phyloP scores from a whole-genome alignment of 1,139 yeast species.

The Chernovozyma aurita region DNA sequence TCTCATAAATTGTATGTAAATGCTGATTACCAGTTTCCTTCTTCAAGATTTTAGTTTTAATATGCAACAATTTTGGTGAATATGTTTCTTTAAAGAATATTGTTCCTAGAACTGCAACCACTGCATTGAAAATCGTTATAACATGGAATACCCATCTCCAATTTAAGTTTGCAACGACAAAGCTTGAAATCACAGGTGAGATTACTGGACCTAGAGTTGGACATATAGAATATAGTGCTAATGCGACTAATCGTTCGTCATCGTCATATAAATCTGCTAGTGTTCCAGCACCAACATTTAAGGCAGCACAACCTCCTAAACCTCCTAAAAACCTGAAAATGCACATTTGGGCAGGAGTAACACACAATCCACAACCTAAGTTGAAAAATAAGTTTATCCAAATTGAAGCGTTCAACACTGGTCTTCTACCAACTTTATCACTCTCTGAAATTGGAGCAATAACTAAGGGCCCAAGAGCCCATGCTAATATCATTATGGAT shows the following conservation, averaged over 20 bases:
- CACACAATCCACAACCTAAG: slow-evolving; percentile 53
- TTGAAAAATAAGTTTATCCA: slow-evolving; percentile 50
- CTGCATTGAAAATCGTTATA: slow-evolving; percentile 38
- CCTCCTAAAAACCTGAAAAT: slow-evolving; percentile 61
- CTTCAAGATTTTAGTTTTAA: slow-evolving; percentile 28
- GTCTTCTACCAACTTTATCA: slow-evolving; percentile 45
- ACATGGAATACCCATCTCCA: slow-evolving; percentile 47
- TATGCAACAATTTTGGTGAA: slow-evolving; percentile 32
- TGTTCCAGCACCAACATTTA: slow-evolving; percentile 44
- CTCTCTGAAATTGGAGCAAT: slow-evolving; percentile 61
- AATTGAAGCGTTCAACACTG: slow-evolving; percentile 47
- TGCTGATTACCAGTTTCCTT: slow-evolving; percentile 33
- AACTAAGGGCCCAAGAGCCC: slow-evolving; percentile 59
- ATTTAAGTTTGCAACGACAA: slow-evolving; percentile 40
- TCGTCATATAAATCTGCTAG: slow-evolving; percentile 36
- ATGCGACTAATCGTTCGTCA: slow-evolving; percentile 32
- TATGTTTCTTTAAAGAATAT: slow-evolving; percentile 38
- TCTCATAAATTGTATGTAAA: slow-evolving; percentile 42
- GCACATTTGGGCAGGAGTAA: slow-evolving; percentile 50
- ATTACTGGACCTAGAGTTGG: slow-evolving; percentile 56
- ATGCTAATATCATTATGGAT: slow-evolving; percentile 56
- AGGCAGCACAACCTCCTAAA: slow-evolving; percentile 36
- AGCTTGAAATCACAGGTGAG: slow-evolving; percentile 58
- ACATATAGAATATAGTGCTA: slow-evolving; percentile 42
- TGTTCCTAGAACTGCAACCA: slow-evolving; percentile 32